Evolutionary conservation across 1,284 basidiomycete species (phyloP).

Genomic region (Singerocomus inundabilis): DNA sequence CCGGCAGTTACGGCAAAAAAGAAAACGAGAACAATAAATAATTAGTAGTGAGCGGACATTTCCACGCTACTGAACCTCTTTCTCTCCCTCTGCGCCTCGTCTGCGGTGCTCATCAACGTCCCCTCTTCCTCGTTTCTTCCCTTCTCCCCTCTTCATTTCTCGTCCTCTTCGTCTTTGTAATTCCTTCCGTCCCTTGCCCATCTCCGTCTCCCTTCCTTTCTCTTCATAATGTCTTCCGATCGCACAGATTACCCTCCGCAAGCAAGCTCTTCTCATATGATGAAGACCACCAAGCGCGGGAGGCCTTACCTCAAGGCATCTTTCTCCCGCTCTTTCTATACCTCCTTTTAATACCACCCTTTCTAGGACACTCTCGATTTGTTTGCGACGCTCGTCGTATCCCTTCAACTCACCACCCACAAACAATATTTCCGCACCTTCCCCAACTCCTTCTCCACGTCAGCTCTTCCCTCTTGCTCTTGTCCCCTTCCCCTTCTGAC

Average conservation of each 20-base stretch:
- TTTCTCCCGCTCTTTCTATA: slow-evolving; percentile 1
- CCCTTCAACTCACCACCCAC: slow-evolving; percentile 84
- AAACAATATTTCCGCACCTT: slow-evolving; percentile 97
- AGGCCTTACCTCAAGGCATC: slow-evolving; percentile 88
- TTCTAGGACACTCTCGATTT: slow-evolving; percentile 94
- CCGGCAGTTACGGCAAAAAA: slow-evolving; percentile 26
- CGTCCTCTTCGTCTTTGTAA: slow-evolving; percentile 22
- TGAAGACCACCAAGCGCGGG: slow-evolving; percentile 95
- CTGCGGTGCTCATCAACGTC: slow-evolving; percentile 26
- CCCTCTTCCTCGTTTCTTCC: slow-evolving; percentile 31
- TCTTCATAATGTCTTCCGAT: slow-evolving; percentile 41
- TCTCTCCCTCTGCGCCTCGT: slow-evolving; percentile 17
- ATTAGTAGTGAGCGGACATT: slow-evolving; percentile 15
- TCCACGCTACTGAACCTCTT: slow-evolving; percentile 27
- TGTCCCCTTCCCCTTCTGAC: slow-evolving; percentile 16
- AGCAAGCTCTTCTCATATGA: slow-evolving; percentile 82
- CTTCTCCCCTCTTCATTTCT: slow-evolving; percentile 30
- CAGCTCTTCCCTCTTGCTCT: slow-evolving; percentile 30
- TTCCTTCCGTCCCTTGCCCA: slow-evolving; percentile 28
- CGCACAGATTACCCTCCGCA: slow-evolving; percentile 37
- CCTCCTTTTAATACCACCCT: not conserved
- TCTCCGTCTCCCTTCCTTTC: slow-evolving; percentile 27
- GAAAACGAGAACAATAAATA: slow-evolving; percentile 29
- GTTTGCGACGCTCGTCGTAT: slow-evolving; percentile 95
- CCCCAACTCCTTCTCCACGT: slow-evolving; percentile 96